phyloP scores from a whole-genome alignment of 352 stramenopile species.

The Phytophthora cactorum region DNA sequence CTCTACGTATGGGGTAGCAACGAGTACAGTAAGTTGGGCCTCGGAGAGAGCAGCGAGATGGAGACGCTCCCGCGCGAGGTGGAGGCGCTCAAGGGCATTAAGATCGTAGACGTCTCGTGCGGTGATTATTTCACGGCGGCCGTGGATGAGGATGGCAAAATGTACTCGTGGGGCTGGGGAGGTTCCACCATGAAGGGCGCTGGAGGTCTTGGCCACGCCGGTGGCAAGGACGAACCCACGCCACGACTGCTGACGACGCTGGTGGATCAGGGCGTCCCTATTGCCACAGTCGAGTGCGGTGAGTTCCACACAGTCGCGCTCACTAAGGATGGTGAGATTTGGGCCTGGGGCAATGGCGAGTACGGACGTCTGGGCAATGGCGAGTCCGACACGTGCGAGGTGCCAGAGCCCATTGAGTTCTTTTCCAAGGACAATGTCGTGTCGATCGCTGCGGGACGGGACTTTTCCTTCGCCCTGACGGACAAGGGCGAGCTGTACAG shows the following conservation, averaged over 20 bases:
- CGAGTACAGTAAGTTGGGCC: constrained; percentile 88
- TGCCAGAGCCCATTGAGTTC: constrained; percentile 86
- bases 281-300: constrained; percentile 75
- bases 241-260: constrained; percentile 72
- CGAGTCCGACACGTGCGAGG: constrained; percentile 80
- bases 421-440: constrained; percentile 78
- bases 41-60: constrained; percentile 57
- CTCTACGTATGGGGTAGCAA: constrained; percentile 91
- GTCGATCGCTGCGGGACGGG: constrained; percentile 80
- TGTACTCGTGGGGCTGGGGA: constrained; percentile 93
- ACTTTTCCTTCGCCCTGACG: constrained; percentile 91
- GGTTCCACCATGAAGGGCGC: constrained; percentile 85
- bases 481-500: constrained; percentile 87
- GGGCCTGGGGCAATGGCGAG: constrained; percentile 92
- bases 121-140: constrained; percentile 89
- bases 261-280: constrained; percentile 84
- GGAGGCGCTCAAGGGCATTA: constrained; percentile 69
- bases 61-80: constrained; percentile 64
- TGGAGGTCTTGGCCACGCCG: constrained; percentile 75
- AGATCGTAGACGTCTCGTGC: constrained; percentile 86
- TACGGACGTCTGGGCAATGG: constrained; percentile 93
- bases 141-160: constrained; percentile 84
- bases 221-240: constrained; percentile 75
- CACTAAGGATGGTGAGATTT: constrained; percentile 90
- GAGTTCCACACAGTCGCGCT: constrained; percentile 92